Evolutionary conservation across 441 rosid genomes (phyloP).

Genomic region (Aleurites moluccanus): DNA sequence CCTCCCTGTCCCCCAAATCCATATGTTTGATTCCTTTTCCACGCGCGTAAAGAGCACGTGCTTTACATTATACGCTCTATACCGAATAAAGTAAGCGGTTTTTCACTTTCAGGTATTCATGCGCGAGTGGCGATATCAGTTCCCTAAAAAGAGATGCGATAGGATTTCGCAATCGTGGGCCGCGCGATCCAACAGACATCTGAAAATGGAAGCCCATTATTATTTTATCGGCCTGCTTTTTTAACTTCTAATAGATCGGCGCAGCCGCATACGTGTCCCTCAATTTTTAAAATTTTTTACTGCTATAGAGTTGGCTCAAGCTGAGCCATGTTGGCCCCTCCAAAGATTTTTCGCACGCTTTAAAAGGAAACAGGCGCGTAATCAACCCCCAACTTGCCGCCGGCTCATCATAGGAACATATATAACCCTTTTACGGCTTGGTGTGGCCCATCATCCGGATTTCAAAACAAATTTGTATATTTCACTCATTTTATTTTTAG

Average conservation of each 20-base stretch:
- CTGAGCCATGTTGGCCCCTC: slow-evolving; percentile 35
- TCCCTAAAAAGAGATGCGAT: slow-evolving; percentile 13
- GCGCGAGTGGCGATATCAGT: slow-evolving; percentile 27
- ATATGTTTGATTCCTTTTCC: slow-evolving; percentile 15
- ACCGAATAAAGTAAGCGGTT: not conserved
- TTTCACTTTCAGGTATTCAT: not conserved
- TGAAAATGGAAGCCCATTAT: slow-evolving; percentile 28
- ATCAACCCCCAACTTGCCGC: slow-evolving; percentile 52
- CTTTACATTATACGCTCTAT: not conserved
- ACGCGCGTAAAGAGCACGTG: slow-evolving; percentile 13
- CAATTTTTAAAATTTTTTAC: not conserved
- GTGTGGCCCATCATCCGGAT: too few relatives aligned
- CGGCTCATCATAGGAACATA: slow-evolving; percentile 47
- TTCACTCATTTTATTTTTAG: too few relatives aligned
- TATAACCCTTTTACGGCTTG: too few relatives aligned
- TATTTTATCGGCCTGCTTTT: not conserved
- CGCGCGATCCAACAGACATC: slow-evolving; percentile 16
- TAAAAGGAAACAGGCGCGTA: slow-evolving; percentile 57
- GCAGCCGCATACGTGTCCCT: slow-evolving; percentile 1
- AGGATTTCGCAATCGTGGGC: slow-evolving; percentile 28
- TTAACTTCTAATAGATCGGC: slow-evolving; percentile 8
- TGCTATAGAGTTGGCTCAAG: slow-evolving; percentile 21
- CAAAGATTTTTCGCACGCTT: slow-evolving; percentile 36
- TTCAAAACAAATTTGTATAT: too few relatives aligned
- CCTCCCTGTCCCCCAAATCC: slow-evolving; percentile 22